phyloP scores from a whole-genome alignment of 768 basidiomycete genomes.

The Galerina marginata region DNA sequence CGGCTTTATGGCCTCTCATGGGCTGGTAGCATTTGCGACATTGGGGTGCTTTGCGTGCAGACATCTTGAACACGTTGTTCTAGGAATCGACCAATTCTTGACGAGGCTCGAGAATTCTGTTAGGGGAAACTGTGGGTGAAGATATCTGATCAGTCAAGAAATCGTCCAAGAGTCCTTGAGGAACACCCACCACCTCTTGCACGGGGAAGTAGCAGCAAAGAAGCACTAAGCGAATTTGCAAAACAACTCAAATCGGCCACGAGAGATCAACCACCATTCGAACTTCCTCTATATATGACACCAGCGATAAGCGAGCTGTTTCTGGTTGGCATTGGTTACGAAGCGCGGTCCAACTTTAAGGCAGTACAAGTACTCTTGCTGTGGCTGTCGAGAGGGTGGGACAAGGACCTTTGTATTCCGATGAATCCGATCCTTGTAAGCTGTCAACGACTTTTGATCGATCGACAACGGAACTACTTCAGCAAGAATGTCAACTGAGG shows the following conservation, averaged over 20 bases:
- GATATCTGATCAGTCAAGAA: background rate
- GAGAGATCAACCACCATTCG: background rate
- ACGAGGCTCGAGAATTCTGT: background rate
- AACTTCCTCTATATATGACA: slow-evolving; percentile 11
- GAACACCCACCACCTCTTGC: background rate
- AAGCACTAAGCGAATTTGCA: background rate
- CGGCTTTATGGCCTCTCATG: slow-evolving; percentile 21
- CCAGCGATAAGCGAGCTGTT: slow-evolving; percentile 9
- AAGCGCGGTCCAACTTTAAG: background rate
- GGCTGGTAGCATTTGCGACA: slow-evolving; percentile 22
- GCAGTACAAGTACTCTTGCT: background rate
- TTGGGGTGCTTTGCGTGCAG: slow-evolving; percentile 16
- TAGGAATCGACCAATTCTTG: background rate
- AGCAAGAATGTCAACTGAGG: no score
- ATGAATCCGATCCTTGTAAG: background rate
- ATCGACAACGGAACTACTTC: no score
- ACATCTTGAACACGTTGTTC: background rate
- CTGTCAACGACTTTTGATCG: background rate
- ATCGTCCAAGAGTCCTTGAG: background rate
- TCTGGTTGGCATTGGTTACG: slow-evolving; percentile 16
- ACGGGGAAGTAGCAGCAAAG: slow-evolving; percentile 1
- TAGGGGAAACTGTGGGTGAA: background rate
- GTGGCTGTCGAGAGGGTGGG: background rate
- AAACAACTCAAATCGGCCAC: slow-evolving; percentile 1
- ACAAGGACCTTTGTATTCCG: background rate